Base-by-base conservation (phyloP, 2,329 filamentous ascomycete species). In the Calonectria pteridis region DNA sequence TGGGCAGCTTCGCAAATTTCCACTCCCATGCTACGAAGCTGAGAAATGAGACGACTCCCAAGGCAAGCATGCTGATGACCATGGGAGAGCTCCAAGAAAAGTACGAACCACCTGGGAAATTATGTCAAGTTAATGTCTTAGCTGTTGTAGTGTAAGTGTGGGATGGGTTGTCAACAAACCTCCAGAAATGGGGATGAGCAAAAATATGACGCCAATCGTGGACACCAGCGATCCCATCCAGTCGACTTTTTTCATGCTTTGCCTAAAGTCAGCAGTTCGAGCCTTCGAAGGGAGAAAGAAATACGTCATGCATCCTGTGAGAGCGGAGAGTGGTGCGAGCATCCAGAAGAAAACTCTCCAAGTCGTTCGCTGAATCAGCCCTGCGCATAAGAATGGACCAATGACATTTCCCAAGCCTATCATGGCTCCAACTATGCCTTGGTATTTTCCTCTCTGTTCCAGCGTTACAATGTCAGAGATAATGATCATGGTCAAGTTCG, bases 11-110 rank as follows among this genome's bases (percentile, higher is more conserved):
- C 51, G 94, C 93, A 43, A 94, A 79, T 77, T 92, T 92, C 87
- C 90, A 91, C 84, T 97, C 94, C 78, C 92, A 90, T 16, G 94
- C 66, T 75, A 93, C 85, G 83, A 96, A 96, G 28, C 94, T 75
- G 13, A 78, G 87, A 67, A 93, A 87, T 3, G 88, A 87, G 20
- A 93, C 73, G 11, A 89, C 81, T 20, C 94, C 94, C 75, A 95
- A 93, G 51, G 94, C 85, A 75, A 96, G 88, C 33, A 96, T 87
- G 80, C 93, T 94, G 76, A 96, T 88, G 11, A 95, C 92, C 3
- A 90, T 91, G 1, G 93, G 88, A 0, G 93, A 95, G 69, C 85
- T 85, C 94, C 94, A 96, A 1, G 74, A 37, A 31, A 81, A 81
- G 37, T 81, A 81, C 0, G 79, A 75, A 5, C 80, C 81, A 14